These are phyloP conservation scores for Sporothrix inflata DNA, from an alignment of 2,329 filamentous ascomycete species.

Conservation along the genomic window DNA sequence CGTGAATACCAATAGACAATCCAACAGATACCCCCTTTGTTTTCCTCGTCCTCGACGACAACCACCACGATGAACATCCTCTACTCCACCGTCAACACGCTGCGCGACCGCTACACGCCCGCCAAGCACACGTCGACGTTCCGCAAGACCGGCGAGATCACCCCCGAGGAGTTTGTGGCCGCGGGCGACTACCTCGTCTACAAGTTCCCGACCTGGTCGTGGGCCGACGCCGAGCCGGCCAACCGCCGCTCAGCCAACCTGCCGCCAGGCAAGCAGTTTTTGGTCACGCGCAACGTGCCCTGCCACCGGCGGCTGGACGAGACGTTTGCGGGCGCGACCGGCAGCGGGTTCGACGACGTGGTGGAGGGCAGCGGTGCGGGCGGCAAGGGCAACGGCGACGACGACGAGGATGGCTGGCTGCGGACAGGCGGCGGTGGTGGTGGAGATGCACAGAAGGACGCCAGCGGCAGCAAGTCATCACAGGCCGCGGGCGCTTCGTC, in stretches of 20 bases:
- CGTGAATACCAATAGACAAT: background rate
- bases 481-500: conserved; percentile 74
- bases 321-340: conserved; percentile 86
- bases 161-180: conserved; percentile 92
- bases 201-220: conserved; percentile 98
- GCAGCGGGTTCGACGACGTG: conserved; percentile 74
- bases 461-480: background rate
- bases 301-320: conserved; percentile 91
- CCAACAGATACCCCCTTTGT: background rate
- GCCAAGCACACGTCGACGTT: conserved; percentile 91
- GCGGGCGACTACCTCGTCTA: conserved; percentile 97
- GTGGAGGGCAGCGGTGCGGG: conserved; percentile 77
- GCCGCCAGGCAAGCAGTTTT: conserved; percentile 88
- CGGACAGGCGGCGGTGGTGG: conserved; percentile 68
- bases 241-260: conserved; percentile 79
- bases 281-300: conserved; percentile 91
- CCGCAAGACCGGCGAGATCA: conserved; percentile 91
- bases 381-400: conserved; percentile 49
- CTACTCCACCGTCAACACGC: conserved; percentile 87
- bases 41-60: background rate
- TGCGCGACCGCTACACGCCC: conserved; percentile 89
- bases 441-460: background rate
- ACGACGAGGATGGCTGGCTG: conserved; percentile 86
- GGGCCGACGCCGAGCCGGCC: conserved; percentile 85
- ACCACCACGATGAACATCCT: conserved; percentile 70